Conservation (phyloP, 1,139 yeast genomes). For the Saccharomyces uvarum region DNA sequence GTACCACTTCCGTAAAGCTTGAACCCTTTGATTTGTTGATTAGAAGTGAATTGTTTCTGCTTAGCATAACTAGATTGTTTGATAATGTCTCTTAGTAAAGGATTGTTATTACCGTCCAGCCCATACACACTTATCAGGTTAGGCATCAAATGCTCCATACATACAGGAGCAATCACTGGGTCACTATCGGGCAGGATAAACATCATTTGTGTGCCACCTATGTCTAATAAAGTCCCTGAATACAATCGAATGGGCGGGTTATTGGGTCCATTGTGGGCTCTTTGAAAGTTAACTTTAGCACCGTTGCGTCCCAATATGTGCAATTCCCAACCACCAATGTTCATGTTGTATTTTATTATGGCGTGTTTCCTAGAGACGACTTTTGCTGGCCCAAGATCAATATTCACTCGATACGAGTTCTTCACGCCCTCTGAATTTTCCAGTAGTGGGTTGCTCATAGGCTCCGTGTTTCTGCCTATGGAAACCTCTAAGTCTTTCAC, state of each 20-base stretch:
- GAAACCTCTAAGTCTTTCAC: constrained; percentile 72
- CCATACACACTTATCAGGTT: constrained; percentile 26
- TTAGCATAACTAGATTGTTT: constrained; percentile 14
- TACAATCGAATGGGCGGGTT: constrained; percentile 46
- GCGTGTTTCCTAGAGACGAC: constrained; percentile 90
- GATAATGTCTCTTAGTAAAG: constrained; percentile 19
- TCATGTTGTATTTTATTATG: constrained; percentile 63
- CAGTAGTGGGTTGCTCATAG: constrained; percentile 11
- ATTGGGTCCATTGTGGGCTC: constrained; percentile 42
- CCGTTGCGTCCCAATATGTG: constrained; percentile 82
- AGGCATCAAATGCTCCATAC: constrained; percentile 38
- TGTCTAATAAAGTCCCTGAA: constrained; percentile 83
- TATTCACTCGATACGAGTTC: constrained; percentile 42
- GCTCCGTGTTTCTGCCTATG: constrained; percentile 81
- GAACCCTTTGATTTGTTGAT: constrained; percentile 22
- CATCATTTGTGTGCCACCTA: constrained; percentile 99
- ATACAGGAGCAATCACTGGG: constrained; percentile 53
- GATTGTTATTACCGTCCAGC: constrained; percentile 14
- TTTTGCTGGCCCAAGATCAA: constrained; percentile 92
- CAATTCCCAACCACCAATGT: constrained; percentile 74
- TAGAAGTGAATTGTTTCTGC: constrained; percentile 1
- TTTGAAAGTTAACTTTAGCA: constrained; percentile 70
- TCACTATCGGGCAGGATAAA: constrained; percentile 87
- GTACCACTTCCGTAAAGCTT: constrained; percentile 27
- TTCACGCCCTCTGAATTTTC: constrained; percentile 5